Conservation (phyloP, 306 rosid genomes). For the Medicago lupulina region DNA sequence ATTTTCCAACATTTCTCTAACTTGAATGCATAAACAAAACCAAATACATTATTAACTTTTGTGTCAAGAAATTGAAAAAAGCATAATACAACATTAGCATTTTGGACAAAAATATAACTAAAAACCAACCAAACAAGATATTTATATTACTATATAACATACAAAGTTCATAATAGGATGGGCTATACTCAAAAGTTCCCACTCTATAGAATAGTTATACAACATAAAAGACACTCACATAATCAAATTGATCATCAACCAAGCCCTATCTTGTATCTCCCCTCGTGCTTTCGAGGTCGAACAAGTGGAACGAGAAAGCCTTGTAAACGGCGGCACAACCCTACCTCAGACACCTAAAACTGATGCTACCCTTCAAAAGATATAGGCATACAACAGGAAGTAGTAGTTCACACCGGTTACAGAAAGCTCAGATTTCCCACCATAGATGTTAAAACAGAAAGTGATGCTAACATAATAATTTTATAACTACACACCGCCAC, state of each 20-base stretch:
- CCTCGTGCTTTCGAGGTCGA: conserved; percentile 45
- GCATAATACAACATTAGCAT: conserved; percentile 2
- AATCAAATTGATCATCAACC: conserved; percentile 50
- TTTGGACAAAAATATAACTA: not conserved
- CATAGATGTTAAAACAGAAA: conserved; percentile 52
- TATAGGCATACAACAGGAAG: conserved; percentile 23
- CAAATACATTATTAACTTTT: conserved; percentile 11
- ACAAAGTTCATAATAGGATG: conserved; percentile 63
- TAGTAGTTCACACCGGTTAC: conserved; percentile 28
- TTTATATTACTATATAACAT: conserved; percentile 55
- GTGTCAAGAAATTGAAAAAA: conserved; percentile 18
- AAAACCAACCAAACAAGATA: conserved; percentile 49
- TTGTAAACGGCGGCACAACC: conserved; percentile 53
- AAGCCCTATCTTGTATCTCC: conserved; percentile 45
- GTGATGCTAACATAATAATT: conserved; percentile 60
- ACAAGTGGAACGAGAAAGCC: conserved; percentile 48
- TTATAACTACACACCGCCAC: conserved; percentile 69
- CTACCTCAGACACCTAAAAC: conserved; percentile 52
- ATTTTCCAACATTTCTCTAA: not conserved
- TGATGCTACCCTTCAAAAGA: conserved; percentile 39
- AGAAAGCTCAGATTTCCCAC: conserved; percentile 56
- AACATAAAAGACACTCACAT: conserved; percentile 51
- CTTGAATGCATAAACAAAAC: not conserved
- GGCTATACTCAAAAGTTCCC: conserved; percentile 46
- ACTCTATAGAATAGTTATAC: conserved; percentile 55